phyloP scores from a whole-genome alignment of 768 basidiomycete genomes.

The Boletus vinaceobasis region DNA sequence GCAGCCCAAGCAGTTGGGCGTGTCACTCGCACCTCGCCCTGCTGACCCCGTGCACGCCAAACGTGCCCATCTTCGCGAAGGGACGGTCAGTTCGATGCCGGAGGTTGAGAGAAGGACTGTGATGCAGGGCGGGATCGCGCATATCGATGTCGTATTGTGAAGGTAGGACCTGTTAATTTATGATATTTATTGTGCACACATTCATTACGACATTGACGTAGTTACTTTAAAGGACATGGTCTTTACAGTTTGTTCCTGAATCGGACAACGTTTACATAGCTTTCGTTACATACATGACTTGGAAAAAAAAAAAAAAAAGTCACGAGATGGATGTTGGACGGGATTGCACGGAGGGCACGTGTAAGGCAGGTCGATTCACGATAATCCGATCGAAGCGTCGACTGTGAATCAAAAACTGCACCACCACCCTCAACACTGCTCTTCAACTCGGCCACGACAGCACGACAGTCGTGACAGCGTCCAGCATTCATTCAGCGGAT shows the following conservation, averaged over 20 bases:
- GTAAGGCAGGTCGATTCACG: conserved; percentile 12
- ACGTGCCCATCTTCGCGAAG: conserved; percentile 23
- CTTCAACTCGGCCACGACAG: not conserved
- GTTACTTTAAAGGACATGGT: not conserved
- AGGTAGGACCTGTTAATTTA: conserved; percentile 8
- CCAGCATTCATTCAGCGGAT: not conserved
- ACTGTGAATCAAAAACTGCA: conserved; percentile 16
- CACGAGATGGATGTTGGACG: not conserved
- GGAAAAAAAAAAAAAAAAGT: not conserved
- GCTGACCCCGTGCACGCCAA: not conserved
- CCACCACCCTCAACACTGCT: not conserved
- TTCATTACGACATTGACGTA: not conserved
- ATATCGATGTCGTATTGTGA: conserved; percentile 26
- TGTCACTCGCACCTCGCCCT: not conserved
- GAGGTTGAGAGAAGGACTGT: conserved; percentile 24
- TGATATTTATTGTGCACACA: conserved; percentile 13
- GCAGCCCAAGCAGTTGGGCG: not conserved
- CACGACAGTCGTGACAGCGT: not conserved
- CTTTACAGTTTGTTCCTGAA: not conserved
- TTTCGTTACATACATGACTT: not conserved
- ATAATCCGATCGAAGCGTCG: conserved; percentile 22
- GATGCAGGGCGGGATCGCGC: conserved; percentile 22
- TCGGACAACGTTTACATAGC: not conserved
- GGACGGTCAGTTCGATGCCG: conserved; percentile 13
- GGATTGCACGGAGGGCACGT: conserved; percentile 13